Evolutionary conservation across 192 early-diverging fungal species (phyloP).

Genomic region (Phlyctochytrium bullatum): DNA sequence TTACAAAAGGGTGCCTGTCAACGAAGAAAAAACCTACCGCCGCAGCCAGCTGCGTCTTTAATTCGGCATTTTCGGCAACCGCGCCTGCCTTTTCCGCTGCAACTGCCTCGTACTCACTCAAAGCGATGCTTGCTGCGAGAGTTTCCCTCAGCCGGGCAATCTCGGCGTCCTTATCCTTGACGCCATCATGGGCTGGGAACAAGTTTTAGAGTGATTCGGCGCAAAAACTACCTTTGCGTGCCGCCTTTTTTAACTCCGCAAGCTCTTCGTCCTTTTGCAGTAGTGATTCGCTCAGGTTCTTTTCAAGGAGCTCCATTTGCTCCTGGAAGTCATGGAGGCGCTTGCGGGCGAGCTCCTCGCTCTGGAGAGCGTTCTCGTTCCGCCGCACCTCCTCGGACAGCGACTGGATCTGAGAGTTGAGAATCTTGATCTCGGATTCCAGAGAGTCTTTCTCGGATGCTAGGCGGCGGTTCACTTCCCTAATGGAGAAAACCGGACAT

Average conservation of each 20-base stretch:
- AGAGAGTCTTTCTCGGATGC: conserved; percentile 19
- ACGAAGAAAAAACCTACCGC: too few species aligned
- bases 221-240: neutral
- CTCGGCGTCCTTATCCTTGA: neutral
- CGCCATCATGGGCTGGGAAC: neutral
- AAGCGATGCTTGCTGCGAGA: neutral
- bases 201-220: too few species aligned
- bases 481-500: too few species aligned
- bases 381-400: conserved; percentile 28
- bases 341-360: conserved; percentile 16
- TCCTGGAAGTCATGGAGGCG: conserved; percentile 31
- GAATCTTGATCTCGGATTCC: conserved; percentile 15
- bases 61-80: neutral
- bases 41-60: too few species aligned
- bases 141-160: neutral
- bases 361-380: conserved; percentile 22
- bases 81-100: neutral
- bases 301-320: conserved; percentile 32
- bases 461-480: neutral
- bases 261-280: conserved; percentile 31
- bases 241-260: neutral
- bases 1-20: too few species aligned
- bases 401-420: conserved; percentile 25
- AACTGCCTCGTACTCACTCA: neutral
- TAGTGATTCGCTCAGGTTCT: conserved; percentile 27